These are phyloP conservation scores for Pueraria montana DNA, from an alignment of 306 rosid genomes.

Conservation along the genomic window DNA sequence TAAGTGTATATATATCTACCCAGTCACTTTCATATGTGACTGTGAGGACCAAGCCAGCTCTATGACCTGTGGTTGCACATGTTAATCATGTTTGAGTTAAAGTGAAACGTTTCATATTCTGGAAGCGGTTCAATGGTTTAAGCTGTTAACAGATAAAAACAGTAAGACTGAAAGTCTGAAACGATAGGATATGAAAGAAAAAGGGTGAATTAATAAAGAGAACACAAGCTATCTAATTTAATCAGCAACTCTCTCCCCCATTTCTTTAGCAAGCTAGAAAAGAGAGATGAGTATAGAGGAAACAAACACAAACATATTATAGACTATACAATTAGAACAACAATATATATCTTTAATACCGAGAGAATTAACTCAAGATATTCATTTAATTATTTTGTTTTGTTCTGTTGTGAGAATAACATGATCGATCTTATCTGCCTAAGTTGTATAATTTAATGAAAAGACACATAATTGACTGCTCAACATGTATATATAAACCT, in stretches of 20 bases:
- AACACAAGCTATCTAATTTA: not conserved
- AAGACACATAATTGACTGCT: not conserved
- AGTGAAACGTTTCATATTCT: not conserved
- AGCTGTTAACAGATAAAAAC: not conserved
- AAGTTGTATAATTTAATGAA: not conserved
- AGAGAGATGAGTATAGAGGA: not conserved
- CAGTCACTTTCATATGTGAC: not conserved
- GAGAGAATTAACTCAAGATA: not conserved
- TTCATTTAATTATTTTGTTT: not conserved
- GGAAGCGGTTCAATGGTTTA: not conserved
- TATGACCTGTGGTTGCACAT: not conserved
- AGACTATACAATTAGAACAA: not conserved
- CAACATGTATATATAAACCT: not conserved
- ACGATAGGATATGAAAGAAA: not conserved
- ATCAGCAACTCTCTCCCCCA: too few relatives aligned
- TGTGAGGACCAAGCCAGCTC: not conserved
- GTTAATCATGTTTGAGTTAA: not conserved
- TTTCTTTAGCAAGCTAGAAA: not conserved
- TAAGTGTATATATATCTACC: not conserved
- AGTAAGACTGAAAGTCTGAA: not conserved
- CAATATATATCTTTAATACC: not conserved
- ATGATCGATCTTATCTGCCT: not conserved
- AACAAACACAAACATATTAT: not conserved
- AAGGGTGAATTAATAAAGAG: not conserved
- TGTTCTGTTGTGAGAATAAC: not conserved